Conservation (phyloP, 352 stramenopile species). For the Hyaloperonospora brassicae region DNA sequence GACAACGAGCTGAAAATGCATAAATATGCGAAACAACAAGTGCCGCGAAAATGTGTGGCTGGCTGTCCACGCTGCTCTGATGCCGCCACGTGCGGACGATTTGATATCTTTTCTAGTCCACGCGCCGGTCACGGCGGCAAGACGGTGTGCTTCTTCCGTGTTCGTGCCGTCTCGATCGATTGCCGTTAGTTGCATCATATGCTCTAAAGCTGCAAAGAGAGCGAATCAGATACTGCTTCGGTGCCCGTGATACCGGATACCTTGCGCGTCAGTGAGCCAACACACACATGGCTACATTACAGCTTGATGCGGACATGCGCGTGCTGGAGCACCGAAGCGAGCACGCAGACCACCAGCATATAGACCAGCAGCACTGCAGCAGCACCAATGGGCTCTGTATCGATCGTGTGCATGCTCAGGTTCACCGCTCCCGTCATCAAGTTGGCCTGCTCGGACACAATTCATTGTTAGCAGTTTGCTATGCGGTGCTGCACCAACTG, state of each 20-base stretch:
- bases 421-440: constrained; percentile 70
- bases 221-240: too few species aligned
- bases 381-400: constrained; percentile 33
- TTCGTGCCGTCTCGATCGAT: too few species aligned
- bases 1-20: too few species aligned
- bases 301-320: constrained; percentile 64
- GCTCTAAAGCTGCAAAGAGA: too few species aligned
- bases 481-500: background rate
- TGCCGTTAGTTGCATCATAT: too few species aligned
- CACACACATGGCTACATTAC: constrained; percentile 21
- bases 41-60: background rate
- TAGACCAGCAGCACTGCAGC: constrained; percentile 46
- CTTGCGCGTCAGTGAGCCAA: too few species aligned
- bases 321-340: constrained; percentile 50
- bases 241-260: too few species aligned
- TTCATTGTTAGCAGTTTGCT: constrained; percentile 3
- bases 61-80: constrained; percentile 22
- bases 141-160: too few species aligned
- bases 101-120: too few species aligned
- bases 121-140: too few species aligned
- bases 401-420: constrained; percentile 76
- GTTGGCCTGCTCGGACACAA: constrained; percentile 43
- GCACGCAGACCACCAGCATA: constrained; percentile 51
- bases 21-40: too few species aligned
- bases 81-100: constrained; percentile 14